phyloP scores from a whole-genome alignment of 202 grass and related monocot genomes.

The Thinopyrum obtusiflorum region DNA sequence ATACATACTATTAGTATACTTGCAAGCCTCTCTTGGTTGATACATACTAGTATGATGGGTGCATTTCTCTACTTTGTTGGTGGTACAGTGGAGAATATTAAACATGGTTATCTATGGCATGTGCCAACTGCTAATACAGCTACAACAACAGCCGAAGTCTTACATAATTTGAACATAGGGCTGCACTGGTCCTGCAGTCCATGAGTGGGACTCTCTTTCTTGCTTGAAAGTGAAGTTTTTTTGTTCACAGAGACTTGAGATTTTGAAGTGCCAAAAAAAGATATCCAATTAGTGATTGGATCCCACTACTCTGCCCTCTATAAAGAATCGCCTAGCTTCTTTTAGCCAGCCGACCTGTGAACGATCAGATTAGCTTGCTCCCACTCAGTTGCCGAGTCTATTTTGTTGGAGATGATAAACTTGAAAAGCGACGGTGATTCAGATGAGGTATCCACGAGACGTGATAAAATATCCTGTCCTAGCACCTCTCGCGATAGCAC shows the following conservation, averaged over 20 bases:
- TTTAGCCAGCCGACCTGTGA: slow-evolving; percentile 1
- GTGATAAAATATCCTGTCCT: not conserved
- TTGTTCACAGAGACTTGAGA: not conserved
- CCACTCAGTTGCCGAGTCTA: not conserved
- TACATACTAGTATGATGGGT: not conserved
- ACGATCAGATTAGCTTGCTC: not conserved
- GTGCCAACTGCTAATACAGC: slow-evolving; percentile 1
- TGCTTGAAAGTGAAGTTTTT: not conserved
- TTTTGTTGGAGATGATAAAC: not conserved
- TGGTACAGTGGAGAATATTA: slow-evolving; percentile 7
- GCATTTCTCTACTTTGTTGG: slow-evolving; percentile 3
- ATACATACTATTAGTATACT: not conserved
- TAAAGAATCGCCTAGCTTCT: not conserved
- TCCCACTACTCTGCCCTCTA: not conserved
- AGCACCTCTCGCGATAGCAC: not conserved
- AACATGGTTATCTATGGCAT: slow-evolving; percentile 9
- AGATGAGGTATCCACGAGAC: not conserved
- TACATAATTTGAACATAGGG: not conserved
- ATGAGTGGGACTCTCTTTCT: slow-evolving; percentile 8
- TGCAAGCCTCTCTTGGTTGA: not conserved
- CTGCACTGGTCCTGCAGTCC: not conserved
- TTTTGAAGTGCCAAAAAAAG: not conserved
- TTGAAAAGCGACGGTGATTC: not conserved
- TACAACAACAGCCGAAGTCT: not conserved
- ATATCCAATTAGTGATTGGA: slow-evolving; percentile 19